Base-by-base conservation (phyloP, 345 rosid genomes). In the Streptanthus diversifolius region DNA sequence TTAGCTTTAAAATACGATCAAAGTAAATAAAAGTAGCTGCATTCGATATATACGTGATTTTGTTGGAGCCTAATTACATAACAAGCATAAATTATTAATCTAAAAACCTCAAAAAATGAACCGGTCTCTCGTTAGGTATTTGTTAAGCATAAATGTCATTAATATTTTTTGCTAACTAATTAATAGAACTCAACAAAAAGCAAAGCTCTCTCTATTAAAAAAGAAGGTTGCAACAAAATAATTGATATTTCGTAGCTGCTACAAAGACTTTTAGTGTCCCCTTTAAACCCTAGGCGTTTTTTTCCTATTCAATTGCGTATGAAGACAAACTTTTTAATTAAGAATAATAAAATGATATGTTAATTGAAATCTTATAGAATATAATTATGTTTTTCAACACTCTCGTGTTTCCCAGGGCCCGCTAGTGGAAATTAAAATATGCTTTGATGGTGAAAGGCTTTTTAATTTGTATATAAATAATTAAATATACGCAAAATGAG, bases 321-420 rank as follows among this genome's bases (percentile, higher is more conserved):
- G 49, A 60, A 68, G 33, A 52, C 57, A 60, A 17, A 53, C 15
- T 18, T 52, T 53, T n/a, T 63, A 7, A 32, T 17, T 17, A 29
- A 7, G 1, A 37, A 45, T 48, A 49, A 48, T 14, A 18, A 18
- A 22, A 11, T 53, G 13, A 18, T 37, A 48, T 39, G 22, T 32
- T 35, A 49, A 59, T 19, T 36, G 37, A 48, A 19, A 48, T 7
- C 8, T 57, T 37, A 55, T 51, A 35, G 56, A 61, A 68, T 55
- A 60, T 61, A 61, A 68, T 61, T 75, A 24, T 53, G 59, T 35
- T 75, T 68, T 75, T 75, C 74, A 75, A 75, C 74, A 68, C 52
- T 60, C 63, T 43, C 15, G 49, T 75, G 69, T 61, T 52, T 61
- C 33, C 1, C 35, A 54, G 63, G 74, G 18, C 49, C 74, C 70